These are phyloP conservation scores for Teunomyces pallodes DNA, from an alignment of 805 yeast species.

Conservation along the genomic window DNA sequence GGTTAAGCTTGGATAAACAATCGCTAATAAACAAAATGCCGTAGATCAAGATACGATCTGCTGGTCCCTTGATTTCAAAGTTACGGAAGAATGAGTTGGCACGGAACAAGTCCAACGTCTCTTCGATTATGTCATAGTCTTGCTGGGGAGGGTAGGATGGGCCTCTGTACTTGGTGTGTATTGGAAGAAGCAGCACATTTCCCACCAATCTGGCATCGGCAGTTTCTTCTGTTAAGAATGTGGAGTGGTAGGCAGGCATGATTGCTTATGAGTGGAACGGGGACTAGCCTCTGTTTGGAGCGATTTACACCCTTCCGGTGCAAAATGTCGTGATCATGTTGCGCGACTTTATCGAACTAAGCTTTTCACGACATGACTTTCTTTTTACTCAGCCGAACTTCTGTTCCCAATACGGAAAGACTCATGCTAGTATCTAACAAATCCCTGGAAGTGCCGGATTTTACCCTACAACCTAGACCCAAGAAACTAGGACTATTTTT, in stretches of 20 bases:
- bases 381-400: not conserved
- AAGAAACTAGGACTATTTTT: not conserved
- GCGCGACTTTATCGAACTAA: not conserved
- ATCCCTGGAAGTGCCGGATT: not conserved
- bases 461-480: not conserved
- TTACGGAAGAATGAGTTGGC: constrained; percentile 96
- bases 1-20: constrained; percentile 64
- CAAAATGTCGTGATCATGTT: not conserved
- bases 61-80: constrained; percentile 93
- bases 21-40: constrained; percentile 89
- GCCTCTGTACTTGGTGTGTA: constrained; percentile 82
- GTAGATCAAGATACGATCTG: constrained; percentile 89
- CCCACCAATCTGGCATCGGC: constrained; percentile 63
- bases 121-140: constrained; percentile 87
- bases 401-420: not conserved
- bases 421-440: not conserved
- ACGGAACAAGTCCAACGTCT: constrained; percentile 83
- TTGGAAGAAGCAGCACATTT: constrained; percentile 80
- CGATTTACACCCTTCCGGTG: too few relatives aligned
- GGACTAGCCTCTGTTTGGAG: too few relatives aligned
- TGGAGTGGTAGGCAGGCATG: constrained; percentile 75
- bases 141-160: constrained; percentile 79
- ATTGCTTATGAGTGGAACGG: not conserved
- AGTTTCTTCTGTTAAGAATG: constrained; percentile 64
- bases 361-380: not conserved